Evolutionary conservation across 1,284 basidiomycete genomes (phyloP).

Genomic region (Earliella scabrosa): DNA sequence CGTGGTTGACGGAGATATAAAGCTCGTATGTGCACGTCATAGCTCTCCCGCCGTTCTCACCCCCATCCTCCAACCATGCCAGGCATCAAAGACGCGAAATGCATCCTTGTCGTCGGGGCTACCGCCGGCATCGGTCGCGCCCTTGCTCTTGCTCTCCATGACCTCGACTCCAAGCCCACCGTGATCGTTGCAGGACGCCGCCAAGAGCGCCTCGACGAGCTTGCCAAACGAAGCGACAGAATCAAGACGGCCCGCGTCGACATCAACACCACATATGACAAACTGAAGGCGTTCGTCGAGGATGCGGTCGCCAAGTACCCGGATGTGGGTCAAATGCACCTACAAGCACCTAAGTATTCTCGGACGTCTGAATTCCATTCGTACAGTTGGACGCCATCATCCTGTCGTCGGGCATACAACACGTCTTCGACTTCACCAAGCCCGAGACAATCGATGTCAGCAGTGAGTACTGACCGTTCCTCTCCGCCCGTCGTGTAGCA

Average conservation of each 20-base stretch:
- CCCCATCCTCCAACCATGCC: constrained; percentile 36
- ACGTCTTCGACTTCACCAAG: constrained; percentile 52
- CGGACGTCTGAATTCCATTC: too few relatives aligned
- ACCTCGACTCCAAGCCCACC: constrained; percentile 52
- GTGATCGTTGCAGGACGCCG: constrained; percentile 62
- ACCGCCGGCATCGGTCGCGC: constrained; percentile 66
- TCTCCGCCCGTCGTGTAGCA: too few relatives aligned
- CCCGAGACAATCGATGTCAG: constrained; percentile 51
- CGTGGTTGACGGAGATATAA: constrained; percentile 3
- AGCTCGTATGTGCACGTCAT: neutral
- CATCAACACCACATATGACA: constrained; percentile 42
- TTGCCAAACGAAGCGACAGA: constrained; percentile 39
- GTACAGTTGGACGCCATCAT: constrained; percentile 56
- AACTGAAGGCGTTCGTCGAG: constrained; percentile 46
- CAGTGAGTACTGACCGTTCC: constrained; percentile 35
- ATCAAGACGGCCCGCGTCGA: constrained; percentile 50
- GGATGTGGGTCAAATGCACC: constrained; percentile 40
- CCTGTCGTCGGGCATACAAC: constrained; percentile 59
- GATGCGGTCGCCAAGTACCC: constrained; percentile 48
- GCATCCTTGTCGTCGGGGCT: constrained; percentile 63
- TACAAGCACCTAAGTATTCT: too few relatives aligned
- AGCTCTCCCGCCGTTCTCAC: neutral
- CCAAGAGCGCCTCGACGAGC: constrained; percentile 52
- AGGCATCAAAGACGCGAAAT: constrained; percentile 54
- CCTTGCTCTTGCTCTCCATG: constrained; percentile 56